Conservation (phyloP, 2,329 filamentous ascomycete genomes). For the Chrysoporthe puriensis region DNA sequence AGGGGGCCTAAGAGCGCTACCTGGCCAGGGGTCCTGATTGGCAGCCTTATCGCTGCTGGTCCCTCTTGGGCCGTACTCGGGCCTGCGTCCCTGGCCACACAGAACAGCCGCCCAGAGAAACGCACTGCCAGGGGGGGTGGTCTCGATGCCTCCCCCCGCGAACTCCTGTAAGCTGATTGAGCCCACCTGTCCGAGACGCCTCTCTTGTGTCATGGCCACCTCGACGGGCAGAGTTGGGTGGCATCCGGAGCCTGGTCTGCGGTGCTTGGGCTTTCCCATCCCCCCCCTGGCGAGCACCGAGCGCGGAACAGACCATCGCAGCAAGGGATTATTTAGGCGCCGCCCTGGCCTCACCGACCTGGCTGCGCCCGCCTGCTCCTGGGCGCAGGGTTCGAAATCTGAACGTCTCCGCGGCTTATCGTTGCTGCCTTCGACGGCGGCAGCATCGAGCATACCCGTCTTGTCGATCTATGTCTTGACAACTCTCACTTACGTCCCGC, state of each 20-base stretch:
- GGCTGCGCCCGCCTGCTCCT: not conserved
- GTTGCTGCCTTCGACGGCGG: constrained; percentile 2
- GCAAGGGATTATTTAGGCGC: not conserved
- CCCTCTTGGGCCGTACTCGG: not conserved
- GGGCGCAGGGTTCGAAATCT: not conserved
- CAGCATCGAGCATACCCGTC: not conserved
- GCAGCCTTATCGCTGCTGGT: constrained; percentile 5
- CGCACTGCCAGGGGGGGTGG: not conserved
- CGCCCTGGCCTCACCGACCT: not conserved
- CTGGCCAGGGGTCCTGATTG: not conserved
- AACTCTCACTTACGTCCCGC: no score
- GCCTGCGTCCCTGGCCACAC: not conserved
- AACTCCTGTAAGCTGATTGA: constrained; percentile 16
- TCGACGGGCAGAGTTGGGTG: not conserved
- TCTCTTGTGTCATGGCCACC: constrained; percentile 11
- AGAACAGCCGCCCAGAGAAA: constrained; percentile 1
- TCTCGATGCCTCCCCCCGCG: not conserved
- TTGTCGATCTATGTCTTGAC: not conserved
- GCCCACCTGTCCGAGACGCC: constrained; percentile 9
- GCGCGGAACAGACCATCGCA: not conserved
- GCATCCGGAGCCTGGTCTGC: not conserved
- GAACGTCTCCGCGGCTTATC: not conserved
- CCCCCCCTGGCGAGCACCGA: not conserved
- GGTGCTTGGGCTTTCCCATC: not conserved
- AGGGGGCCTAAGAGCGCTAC: not conserved